These are phyloP conservation scores for Venturiaceae sp. DNA, from an alignment of 2,329 filamentous ascomycete genomes.

Conservation along the genomic window DNA sequence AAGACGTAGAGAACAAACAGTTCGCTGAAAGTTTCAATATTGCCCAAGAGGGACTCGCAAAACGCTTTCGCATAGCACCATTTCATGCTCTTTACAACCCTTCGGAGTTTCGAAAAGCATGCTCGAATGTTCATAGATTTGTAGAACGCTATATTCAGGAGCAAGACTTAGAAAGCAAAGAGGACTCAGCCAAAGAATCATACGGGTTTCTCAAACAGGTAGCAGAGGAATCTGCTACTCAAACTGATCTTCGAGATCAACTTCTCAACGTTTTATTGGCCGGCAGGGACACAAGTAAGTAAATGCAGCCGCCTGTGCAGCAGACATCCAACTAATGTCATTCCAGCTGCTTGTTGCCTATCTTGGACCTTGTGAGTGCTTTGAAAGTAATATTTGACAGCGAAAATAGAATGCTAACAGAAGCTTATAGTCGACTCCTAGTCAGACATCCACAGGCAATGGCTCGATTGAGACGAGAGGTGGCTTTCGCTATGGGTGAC, in stretches of 20 bases:
- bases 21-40: slow-evolving; percentile 4
- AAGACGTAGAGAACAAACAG: background rate
- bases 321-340: background rate
- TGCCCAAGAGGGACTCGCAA: background rate
- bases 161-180: slow-evolving; percentile 17
- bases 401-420: background rate
- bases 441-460: slow-evolving; percentile 13
- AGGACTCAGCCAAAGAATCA: slow-evolving; percentile 16
- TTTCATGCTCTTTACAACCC: slow-evolving; percentile 11
- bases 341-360: background rate
- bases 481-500: slow-evolving; percentile 5
- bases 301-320: background rate
- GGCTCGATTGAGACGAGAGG: slow-evolving; percentile 9
- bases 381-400: background rate
- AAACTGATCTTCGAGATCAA: slow-evolving; percentile 37
- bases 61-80: background rate
- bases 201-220: slow-evolving; percentile 43
- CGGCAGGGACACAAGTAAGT: slow-evolving; percentile 40
- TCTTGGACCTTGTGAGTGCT: slow-evolving; percentile 16
- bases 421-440: slow-evolving; percentile 7
- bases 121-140: slow-evolving; percentile 27
- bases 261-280: slow-evolving; percentile 40
- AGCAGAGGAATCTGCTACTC: slow-evolving; percentile 34
- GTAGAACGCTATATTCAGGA: slow-evolving; percentile 39
- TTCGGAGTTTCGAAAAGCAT: slow-evolving; percentile 28